A percentile compares a stretch with the other conserved stretches of the same genome.
These are phyloP conservation scores for Harrya chromipes DNA, from an alignment of 768 basidiomycete species.

Conservation along the genomic window DNA sequence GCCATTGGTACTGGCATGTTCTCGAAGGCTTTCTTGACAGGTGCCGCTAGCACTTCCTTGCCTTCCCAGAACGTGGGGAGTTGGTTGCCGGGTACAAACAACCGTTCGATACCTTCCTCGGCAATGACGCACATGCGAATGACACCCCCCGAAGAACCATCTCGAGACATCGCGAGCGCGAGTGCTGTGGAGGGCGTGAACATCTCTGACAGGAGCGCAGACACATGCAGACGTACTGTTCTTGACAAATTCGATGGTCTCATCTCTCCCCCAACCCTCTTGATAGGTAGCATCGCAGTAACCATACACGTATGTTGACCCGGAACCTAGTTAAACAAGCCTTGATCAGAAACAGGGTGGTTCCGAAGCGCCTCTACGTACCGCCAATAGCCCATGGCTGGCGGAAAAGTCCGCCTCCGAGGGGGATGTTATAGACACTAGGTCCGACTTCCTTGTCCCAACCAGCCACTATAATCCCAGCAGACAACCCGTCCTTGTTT, in stretches of 20 bases:
- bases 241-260: conserved; percentile 92
- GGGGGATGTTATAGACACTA: conserved; percentile 93
- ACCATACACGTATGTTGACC: conserved; percentile 97
- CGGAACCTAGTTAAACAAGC: conserved; percentile 58
- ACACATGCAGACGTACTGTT: conserved; percentile 67
- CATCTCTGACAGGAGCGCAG: not conserved
- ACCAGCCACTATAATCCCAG: conserved; percentile 97
- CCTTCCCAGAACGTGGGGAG: conserved; percentile 92
- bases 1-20: conserved; percentile 40
- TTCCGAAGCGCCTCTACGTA: conserved; percentile 31
- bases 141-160: conserved; percentile 96
- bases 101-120: conserved; percentile 83
- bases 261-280: conserved; percentile 86
- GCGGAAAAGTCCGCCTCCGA: conserved; percentile 94
- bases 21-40: conserved; percentile 19
- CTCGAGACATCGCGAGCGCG: conserved; percentile 93
- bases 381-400: conserved; percentile 99
- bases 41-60: conserved; percentile 58
- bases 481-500: conserved; percentile 86
- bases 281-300: conserved; percentile 98
- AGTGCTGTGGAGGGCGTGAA: conserved; percentile 55
- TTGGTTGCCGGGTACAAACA: conserved; percentile 89
- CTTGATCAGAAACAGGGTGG: not conserved
- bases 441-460: conserved; percentile 94
- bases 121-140: conserved; percentile 98